These are phyloP conservation scores for Paratinospora sagittata DNA, from an alignment of 164 flowering plant species.

Conservation along the genomic window DNA sequence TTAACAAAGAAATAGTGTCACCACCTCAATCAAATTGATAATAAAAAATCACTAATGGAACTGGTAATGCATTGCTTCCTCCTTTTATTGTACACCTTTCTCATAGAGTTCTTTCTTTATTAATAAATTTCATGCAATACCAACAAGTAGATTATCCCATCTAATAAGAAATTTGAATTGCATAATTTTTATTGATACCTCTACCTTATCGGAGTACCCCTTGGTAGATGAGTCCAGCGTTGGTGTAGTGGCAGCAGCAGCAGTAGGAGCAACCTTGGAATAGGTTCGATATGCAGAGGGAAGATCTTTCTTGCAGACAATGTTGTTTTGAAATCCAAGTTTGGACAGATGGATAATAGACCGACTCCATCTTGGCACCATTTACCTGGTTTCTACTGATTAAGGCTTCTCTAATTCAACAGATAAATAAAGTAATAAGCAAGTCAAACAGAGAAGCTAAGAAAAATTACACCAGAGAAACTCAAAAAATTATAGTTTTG, in stretches of 20 bases:
- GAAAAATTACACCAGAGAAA: neutral
- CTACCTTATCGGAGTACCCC: neutral
- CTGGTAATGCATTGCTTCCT: no score
- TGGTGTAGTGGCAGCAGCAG: neutral
- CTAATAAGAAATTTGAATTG: neutral
- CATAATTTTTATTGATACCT: neutral
- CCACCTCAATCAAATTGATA: no score
- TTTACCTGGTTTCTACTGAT: neutral
- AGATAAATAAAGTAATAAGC: neutral
- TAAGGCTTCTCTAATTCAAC: neutral
- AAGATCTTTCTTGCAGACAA: neutral
- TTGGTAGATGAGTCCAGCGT: neutral
- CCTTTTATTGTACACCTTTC: no score
- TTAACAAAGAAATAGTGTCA: no score
- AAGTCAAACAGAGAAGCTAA: neutral
- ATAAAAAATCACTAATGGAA: no score
- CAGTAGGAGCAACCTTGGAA: neutral
- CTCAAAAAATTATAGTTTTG: neutral
- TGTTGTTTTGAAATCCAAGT: neutral
- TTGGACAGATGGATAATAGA: neutral
- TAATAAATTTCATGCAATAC: no score
- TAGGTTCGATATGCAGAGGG: neutral
- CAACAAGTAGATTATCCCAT: neutral
- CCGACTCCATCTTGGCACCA: conserved; percentile 3
- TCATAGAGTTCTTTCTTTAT: no score